Evolutionary conservation across 257 asterid genomes (phyloP).

Genomic region (Solanum habrochaites): DNA sequence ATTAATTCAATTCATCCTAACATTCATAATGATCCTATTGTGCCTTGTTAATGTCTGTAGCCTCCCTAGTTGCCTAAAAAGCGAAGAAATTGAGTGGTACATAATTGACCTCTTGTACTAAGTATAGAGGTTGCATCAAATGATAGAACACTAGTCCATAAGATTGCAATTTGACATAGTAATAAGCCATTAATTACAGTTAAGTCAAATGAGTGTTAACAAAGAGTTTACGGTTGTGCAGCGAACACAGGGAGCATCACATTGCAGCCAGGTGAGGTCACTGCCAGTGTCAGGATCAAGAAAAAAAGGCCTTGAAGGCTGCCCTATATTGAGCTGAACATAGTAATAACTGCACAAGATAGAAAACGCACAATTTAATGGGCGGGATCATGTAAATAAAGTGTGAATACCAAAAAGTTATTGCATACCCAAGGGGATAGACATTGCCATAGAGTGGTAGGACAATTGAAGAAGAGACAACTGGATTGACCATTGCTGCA

Average conservation of each 20-base stretch:
- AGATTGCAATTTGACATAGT: not conserved
- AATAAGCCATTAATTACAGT: not conserved
- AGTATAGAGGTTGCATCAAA: not conserved
- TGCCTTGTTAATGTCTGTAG: not conserved
- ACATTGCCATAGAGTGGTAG: slow-evolving; percentile 81
- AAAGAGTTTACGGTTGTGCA: slow-evolving; percentile 57
- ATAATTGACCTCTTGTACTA: not conserved
- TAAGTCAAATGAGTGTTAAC: not conserved
- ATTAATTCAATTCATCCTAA: not conserved
- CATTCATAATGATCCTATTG: not conserved
- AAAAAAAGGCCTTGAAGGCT: slow-evolving; percentile 84
- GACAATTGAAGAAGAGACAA: slow-evolving; percentile 37
- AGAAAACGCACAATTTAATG: not conserved
- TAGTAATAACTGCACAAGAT: slow-evolving; percentile 60
- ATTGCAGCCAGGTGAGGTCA: slow-evolving; percentile 98
- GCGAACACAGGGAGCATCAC: slow-evolving; percentile 94
- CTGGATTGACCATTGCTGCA: slow-evolving; percentile 11
- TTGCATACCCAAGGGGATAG: slow-evolving; percentile 77
- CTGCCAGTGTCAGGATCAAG: slow-evolving; percentile 99
- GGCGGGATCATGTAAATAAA: not conserved
- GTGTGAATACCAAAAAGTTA: not conserved
- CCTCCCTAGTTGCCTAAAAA: not conserved
- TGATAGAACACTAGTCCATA: not conserved
- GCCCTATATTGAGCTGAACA: slow-evolving; percentile 67
- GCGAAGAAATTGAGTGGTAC: not conserved